A percentile compares a stretch with the other conserved stretches of the same genome.
Evolutionary conservation across 257 asterid genomes (phyloP).

Genomic region (Nyctanthes arbortristis): DNA sequence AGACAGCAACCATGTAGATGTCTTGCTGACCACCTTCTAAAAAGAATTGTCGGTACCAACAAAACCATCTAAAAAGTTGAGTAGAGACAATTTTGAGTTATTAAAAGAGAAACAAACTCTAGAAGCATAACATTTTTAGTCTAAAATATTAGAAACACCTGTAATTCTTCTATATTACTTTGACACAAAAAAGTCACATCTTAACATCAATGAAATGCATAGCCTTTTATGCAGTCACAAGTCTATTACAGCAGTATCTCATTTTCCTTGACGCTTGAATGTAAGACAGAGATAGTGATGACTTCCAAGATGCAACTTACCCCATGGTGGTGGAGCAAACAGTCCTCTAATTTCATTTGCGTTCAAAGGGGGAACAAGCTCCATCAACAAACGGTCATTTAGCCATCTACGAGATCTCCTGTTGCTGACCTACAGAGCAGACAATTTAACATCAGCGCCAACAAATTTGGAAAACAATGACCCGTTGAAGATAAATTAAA

Average conservation of each 20-base stretch:
- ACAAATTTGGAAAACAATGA: too few species aligned
- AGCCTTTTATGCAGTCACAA: neutral
- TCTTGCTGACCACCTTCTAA: neutral
- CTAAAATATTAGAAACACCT: neutral
- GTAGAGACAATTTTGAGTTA: too few species aligned
- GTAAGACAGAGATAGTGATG: neutral
- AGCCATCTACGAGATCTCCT: slow-evolving; percentile 95
- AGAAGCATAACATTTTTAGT: neutral
- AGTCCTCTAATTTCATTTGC: slow-evolving; percentile 89
- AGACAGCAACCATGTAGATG: neutral
- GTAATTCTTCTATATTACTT: neutral
- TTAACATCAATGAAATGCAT: neutral
- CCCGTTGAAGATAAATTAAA: too few species aligned
- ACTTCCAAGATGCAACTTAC: slow-evolving; percentile 36
- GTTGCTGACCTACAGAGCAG: slow-evolving; percentile 75
- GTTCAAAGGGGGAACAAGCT: slow-evolving; percentile 89
- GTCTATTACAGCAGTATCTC: neutral
- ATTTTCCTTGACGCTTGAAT: neutral
- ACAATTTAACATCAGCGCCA: slow-evolving; percentile 16
- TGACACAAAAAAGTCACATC: neutral
- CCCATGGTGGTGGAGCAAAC: slow-evolving; percentile 99
- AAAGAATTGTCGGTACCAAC: neutral
- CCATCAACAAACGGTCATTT: slow-evolving; percentile 89
- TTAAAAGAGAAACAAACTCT: neutral
- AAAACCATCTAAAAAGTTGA: neutral